Percentiles rank a stretch among this genome's conserved stretches.
Evolutionary conservation across 306 rosid species (phyloP).

Genomic region (Sophora flavescens): DNA sequence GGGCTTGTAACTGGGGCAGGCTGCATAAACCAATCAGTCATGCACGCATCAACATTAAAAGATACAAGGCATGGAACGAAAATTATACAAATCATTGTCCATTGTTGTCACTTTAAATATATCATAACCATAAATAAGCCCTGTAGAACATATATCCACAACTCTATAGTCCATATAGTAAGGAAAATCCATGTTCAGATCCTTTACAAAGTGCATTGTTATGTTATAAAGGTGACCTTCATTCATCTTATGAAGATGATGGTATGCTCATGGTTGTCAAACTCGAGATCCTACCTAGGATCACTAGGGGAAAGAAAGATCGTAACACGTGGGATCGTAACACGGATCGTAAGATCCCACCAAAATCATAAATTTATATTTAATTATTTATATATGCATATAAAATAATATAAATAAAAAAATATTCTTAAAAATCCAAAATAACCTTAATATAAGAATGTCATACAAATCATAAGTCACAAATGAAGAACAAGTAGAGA

Average conservation of each 20-base stretch:
- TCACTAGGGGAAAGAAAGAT: too few species aligned
- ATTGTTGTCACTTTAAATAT: not conserved
- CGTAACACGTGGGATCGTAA: too few species aligned
- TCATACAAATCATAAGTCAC: too few species aligned
- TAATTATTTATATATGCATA: too few species aligned
- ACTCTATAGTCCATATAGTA: constrained; percentile 8
- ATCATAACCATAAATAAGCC: not conserved
- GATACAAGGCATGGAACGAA: not conserved
- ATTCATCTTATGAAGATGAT: not conserved
- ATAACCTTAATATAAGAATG: too few species aligned
- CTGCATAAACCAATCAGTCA: constrained; percentile 43
- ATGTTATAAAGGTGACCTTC: not conserved
- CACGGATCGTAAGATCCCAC: too few species aligned
- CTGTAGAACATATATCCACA: not conserved
- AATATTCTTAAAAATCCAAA: too few species aligned
- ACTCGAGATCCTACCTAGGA: too few species aligned
- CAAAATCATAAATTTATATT: too few species aligned
- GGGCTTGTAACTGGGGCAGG: constrained; percentile 53
- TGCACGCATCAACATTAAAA: not conserved
- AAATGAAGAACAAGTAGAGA: too few species aligned
- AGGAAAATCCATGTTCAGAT: not conserved
- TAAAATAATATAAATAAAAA: too few species aligned
- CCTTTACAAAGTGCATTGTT: not conserved
- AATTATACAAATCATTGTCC: not conserved
- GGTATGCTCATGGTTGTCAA: too few species aligned